Evolutionary conservation across 768 basidiomycete genomes (phyloP), one percentile per base, ranked within the genome.

Genomic region (Podaxis sp.): DNA sequence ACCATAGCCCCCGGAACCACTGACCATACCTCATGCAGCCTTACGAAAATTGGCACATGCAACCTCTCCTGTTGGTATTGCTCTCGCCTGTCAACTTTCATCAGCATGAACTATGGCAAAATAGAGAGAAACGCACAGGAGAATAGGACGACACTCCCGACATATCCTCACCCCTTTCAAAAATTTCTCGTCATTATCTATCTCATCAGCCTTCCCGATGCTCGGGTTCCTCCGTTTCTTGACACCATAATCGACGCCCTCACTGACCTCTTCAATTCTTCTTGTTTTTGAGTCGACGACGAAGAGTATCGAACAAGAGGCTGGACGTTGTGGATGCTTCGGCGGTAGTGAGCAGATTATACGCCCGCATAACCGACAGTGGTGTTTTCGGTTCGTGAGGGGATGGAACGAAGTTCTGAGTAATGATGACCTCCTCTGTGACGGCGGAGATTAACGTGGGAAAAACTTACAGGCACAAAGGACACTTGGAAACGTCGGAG

Each of bases 301-400:
- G 67, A 97, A 92, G 35, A 97, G 77, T 4, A 89, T 73, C 0
- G 93, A 95, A 67, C 94, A 97, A 5, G 81, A 74, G 50, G 78
- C 77, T 1, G 79, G 80, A 21, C 93, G 83, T 65, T 86, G 84
- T 2, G 87, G 85, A 3, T 77, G 81, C 60, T 91, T 93, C 10
- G 87, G 77, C 0, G 94, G 93, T 4, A 97, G 79, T 0, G 95
- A 90, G 68, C 96, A 98, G 11, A 98, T 86, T 42, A 98, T 91
- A 58, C 88, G 80, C 0, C 96, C 96, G 65, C 96, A 98, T 13
- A 98, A 77, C 7, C 96, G 87, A 70, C 96, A 98, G 69, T 98
- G 96, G 66, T 98, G 96, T 74, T 96, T 96, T 13, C 96, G 86
- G 65, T 94, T 96, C 1, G 93, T 92, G 2, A 98, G 74, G 0